Evolutionary conservation across 1,284 basidiomycete genomes (phyloP).

Genomic region (Volvariella volvacea): DNA sequence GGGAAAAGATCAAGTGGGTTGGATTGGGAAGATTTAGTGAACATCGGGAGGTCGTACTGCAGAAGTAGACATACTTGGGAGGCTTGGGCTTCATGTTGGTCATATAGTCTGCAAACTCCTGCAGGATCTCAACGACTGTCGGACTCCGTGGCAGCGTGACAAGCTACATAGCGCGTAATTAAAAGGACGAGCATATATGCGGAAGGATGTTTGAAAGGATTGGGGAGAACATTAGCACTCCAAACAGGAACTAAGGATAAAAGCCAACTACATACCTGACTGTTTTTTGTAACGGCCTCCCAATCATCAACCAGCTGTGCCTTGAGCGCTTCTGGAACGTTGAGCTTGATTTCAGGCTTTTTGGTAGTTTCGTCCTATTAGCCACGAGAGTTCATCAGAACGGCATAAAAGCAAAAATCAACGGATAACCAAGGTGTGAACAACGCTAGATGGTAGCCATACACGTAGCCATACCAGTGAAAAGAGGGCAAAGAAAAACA

Average conservation of each 20-base stretch:
- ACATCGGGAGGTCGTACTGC: no score
- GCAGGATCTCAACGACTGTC: constrained; percentile 72
- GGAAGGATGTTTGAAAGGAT: no score
- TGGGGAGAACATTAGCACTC: no score
- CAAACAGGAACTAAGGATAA: no score
- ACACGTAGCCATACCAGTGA: no score
- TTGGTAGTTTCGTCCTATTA: constrained; percentile 57
- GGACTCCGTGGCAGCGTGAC: constrained; percentile 83
- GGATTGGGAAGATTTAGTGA: no score
- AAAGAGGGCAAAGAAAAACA: constrained; percentile 1
- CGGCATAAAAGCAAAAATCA: neutral
- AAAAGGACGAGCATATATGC: no score
- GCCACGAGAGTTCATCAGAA: neutral
- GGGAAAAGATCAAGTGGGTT: no score
- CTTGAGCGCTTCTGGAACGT: constrained; percentile 87
- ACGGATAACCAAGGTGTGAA: neutral
- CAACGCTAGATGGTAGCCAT: neutral
- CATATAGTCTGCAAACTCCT: constrained; percentile 72
- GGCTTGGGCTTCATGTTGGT: constrained; percentile 45
- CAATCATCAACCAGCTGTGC: constrained; percentile 93
- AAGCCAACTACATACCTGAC: constrained; percentile 48
- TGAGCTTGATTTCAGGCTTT: constrained; percentile 88
- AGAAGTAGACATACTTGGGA: constrained; percentile 34
- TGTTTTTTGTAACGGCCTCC: constrained; percentile 96
- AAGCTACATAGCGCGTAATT: constrained; percentile 40